Evolutionary conservation across 2,329 filamentous ascomycete species (phyloP).

Genomic region (Colletotrichum spaethianum): DNA sequence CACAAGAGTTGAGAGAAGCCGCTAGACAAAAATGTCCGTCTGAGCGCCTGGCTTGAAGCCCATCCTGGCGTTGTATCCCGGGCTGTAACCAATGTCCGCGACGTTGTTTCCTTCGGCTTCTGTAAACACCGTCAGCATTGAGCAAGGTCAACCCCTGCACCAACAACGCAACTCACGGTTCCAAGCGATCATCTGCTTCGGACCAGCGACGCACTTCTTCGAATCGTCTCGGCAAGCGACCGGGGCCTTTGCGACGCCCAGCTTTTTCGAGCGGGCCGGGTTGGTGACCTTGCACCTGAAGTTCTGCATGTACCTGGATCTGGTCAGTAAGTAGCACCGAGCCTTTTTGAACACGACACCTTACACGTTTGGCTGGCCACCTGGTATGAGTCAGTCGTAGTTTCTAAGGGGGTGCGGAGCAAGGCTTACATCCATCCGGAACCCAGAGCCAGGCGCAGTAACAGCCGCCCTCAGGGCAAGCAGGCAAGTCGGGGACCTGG

Average conservation of each 20-base stretch:
- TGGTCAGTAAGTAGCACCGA: neutral
- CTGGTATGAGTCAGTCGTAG: constrained; percentile 4
- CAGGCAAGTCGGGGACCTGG: constrained; percentile 47
- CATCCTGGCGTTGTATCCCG: constrained; percentile 52
- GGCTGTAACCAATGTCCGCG: constrained; percentile 46
- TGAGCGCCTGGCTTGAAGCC: constrained; percentile 51
- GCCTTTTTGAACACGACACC: too few relatives aligned
- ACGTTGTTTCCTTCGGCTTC: constrained; percentile 54
- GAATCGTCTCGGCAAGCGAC: constrained; percentile 58
- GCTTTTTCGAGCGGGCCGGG: constrained; percentile 55
- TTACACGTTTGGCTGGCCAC: constrained; percentile 45
- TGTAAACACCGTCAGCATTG: constrained; percentile 27
- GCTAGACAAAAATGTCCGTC: constrained; percentile 47
- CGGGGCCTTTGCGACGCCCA: constrained; percentile 58
- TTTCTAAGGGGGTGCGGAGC: neutral
- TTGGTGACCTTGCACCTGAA: constrained; percentile 63
- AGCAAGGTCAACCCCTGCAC: too few relatives aligned
- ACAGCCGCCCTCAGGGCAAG: constrained; percentile 44
- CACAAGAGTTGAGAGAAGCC: neutral
- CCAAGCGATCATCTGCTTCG: constrained; percentile 67
- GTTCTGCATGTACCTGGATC: constrained; percentile 59
- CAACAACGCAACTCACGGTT: constrained; percentile 52
- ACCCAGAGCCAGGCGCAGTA: constrained; percentile 52
- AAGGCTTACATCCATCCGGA: constrained; percentile 46
- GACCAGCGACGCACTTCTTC: constrained; percentile 59